A percentile compares a stretch with the other conserved stretches of the same genome.
phyloP scores from a whole-genome alignment of 805 yeast species.

The Dipodascus albidus region DNA sequence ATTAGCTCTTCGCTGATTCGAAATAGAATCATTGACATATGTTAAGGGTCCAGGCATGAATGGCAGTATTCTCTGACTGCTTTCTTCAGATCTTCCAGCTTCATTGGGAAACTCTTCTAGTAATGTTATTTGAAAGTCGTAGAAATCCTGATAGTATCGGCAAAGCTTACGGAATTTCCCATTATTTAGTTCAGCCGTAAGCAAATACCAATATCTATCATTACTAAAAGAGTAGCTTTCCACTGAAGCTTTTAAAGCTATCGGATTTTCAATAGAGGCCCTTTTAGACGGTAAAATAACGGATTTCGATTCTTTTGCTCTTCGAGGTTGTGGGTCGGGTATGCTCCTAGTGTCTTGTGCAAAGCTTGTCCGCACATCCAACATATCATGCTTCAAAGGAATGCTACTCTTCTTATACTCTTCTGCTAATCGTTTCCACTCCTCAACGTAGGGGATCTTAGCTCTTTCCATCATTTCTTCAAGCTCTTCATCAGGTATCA shows the following conservation, averaged over 20 bases:
- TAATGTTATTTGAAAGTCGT: conserved; percentile 78
- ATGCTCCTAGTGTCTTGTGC: neutral
- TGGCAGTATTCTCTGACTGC: conserved; percentile 70
- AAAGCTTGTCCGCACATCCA: conserved; percentile 4
- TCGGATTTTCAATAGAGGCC: conserved; percentile 10
- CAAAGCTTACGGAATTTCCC: conserved; percentile 62
- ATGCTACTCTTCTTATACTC: conserved; percentile 86
- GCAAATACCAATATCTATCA: conserved; percentile 81
- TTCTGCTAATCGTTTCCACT: conserved; percentile 88
- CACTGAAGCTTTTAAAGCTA: conserved; percentile 52
- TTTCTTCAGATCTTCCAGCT: conserved; percentile 67
- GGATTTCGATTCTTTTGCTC: neutral
- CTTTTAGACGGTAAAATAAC: neutral
- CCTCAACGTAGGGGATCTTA: conserved; percentile 82
- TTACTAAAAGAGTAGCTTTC: conserved; percentile 71
- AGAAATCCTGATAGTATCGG: conserved; percentile 90
- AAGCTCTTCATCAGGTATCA: conserved; percentile 41
- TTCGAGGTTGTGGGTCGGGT: neutral
- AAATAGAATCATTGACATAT: conserved; percentile 70
- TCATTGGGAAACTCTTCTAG: conserved; percentile 81
- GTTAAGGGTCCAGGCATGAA: conserved; percentile 94
- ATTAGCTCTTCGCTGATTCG: conserved; percentile 42
- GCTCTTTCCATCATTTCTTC: conserved; percentile 50
- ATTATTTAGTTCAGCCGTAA: conserved; percentile 53
- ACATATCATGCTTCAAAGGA: conserved; percentile 39